Conservation (phyloP, 345 rosid genomes). For the Arabis alpina region DNA sequence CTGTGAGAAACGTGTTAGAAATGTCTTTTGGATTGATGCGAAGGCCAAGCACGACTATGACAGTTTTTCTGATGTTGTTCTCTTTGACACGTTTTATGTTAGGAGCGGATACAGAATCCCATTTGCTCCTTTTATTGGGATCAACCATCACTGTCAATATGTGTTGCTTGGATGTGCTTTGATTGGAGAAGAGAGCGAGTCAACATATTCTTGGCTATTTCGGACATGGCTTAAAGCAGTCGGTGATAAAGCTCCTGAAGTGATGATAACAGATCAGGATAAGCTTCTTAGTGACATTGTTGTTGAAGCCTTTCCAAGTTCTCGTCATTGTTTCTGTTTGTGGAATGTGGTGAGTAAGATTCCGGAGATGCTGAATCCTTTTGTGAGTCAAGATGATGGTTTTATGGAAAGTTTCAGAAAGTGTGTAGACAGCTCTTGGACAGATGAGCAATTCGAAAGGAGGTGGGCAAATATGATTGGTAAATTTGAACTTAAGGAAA, state of each 20-base stretch:
- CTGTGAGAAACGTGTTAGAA: conserved; percentile 41
- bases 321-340: conserved; percentile 49
- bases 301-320: conserved; percentile 48
- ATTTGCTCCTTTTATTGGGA: conserved; percentile 39
- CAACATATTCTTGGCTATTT: conserved; percentile 54
- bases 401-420: conserved; percentile 48
- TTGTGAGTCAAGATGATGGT: conserved; percentile 43
- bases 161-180: conserved; percentile 43
- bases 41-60: conserved; percentile 54
- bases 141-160: conserved; percentile 35
- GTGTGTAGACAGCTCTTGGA: conserved; percentile 54
- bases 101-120: conserved; percentile 42
- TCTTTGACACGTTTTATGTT: conserved; percentile 48
- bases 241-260: conserved; percentile 45
- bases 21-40: conserved; percentile 53
- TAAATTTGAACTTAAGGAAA: conserved; percentile 49
- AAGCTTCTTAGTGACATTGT: conserved; percentile 43
- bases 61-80: conserved; percentile 53
- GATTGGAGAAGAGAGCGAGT: conserved; percentile 53
- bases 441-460: conserved; percentile 48
- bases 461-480: conserved; percentile 53
- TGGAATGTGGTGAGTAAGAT: conserved; percentile 46
- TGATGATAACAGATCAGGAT: conserved; percentile 55
- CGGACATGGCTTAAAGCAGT: conserved; percentile 56
- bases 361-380: conserved; percentile 47